Base-by-base conservation (phyloP, 495 filamentous ascomycete genomes). In the Trichoderma reesei region DNA sequence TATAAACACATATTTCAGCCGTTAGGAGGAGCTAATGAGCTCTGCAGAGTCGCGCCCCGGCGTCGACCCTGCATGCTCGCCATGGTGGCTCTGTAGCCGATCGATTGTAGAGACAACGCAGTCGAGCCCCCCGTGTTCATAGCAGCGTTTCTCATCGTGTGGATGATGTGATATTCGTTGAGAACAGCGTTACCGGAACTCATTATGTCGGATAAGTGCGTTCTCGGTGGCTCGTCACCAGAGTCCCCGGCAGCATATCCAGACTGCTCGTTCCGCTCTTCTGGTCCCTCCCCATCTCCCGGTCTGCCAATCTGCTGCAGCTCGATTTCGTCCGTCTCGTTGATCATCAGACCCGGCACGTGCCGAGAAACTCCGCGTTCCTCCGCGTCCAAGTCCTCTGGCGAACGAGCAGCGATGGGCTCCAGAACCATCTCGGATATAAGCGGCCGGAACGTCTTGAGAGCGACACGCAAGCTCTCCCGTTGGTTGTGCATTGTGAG, bases 321-420 rank as follows among this genome's bases (percentile, higher is more conserved):
- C 66, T 87, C 85, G 48, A 82, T 78, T 63, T 78, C 80, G 1
- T 74, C 70, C 9, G 68, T 69, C 20, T 74, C 76, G 41, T 77
- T 77, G 26, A 71, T 69, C 51, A 33, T 56, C 51, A 56, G 4
- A 1, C 31, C 51, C 31, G 72, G 69, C 36, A 70, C 75, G 65
- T 78, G 75, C 65, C 86, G 79, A 33, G 85, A 71, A 31, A 92
- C 74, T 3, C 90, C 90, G n/a, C 87, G 83, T 72, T 95, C 90
- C 73, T 96, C 91, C 1, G 88, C 80, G 73, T 95, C 91, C 69
- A 86, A 81, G 68, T 92, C 89, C 70, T 93, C 90, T 3, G 60
- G 65, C 33, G 71, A 63, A 18, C 66, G 65, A 10, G 72, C 65
- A 14, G 62, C 63, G 10, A 63, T 65, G 7, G 66, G 65, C 33